These are phyloP conservation scores for Cryptosporidium muris DNA, from an alignment of 169 alveolate species.

Conservation along the genomic window DNA sequence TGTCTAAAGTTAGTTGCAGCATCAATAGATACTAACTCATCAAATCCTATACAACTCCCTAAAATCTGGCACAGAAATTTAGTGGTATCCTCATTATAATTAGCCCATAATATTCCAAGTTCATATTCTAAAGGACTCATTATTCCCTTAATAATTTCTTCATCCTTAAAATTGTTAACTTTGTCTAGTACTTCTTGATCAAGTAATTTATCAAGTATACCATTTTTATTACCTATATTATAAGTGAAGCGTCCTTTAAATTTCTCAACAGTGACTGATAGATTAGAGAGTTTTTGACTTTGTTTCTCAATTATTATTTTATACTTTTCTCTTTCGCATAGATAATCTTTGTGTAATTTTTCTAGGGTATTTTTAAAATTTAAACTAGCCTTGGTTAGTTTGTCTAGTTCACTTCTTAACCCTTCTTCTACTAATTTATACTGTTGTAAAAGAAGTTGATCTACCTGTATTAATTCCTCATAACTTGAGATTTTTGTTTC, in stretches of 20 bases:
- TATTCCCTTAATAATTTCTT: neutral
- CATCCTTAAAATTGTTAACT: neutral
- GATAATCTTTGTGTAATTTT: conserved; percentile 3
- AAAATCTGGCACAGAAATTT: conserved; percentile 23
- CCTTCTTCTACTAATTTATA: conserved; percentile 26
- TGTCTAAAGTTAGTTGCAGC: neutral
- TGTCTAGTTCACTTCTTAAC: conserved; percentile 17
- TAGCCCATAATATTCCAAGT: conserved; percentile 30
- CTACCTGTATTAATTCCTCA: conserved; percentile 56
- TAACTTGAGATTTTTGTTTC: conserved; percentile 20
- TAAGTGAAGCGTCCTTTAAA: conserved; percentile 48
- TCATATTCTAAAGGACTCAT: conserved; percentile 67
- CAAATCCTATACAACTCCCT: conserved; percentile 9
- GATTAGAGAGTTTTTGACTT: neutral
- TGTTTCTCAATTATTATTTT: conserved; percentile 13
- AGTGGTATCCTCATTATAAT: conserved; percentile 9
- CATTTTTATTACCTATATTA: conserved; percentile 59
- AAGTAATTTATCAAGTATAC: conserved; percentile 19
- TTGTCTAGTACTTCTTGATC: neutral
- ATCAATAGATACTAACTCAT: neutral
- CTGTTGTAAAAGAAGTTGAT: conserved; percentile 49
- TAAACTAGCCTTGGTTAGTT: conserved; percentile 11
- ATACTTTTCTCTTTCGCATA: neutral
- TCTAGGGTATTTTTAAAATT: conserved; percentile 13
- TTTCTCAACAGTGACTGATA: conserved; percentile 20